Evolutionary conservation across 768 basidiomycete genomes (phyloP).

Genomic region (Calvatia gigantea): DNA sequence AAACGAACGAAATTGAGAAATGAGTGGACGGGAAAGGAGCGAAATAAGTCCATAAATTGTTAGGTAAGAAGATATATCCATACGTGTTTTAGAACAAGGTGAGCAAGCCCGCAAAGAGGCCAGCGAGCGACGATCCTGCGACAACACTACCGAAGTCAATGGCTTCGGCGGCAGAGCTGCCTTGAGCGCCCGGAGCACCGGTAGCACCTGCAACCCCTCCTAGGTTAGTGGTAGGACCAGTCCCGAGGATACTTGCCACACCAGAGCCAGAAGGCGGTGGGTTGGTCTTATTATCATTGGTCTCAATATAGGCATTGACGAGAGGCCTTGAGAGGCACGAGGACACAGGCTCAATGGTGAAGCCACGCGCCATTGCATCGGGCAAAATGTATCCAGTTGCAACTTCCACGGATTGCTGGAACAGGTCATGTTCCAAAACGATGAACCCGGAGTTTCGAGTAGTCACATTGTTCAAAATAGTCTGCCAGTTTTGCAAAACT

Average conservation of each 20-base stretch:
- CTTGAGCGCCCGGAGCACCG: not conserved
- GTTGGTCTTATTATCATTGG: slow-evolving; percentile 66
- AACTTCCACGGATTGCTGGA: slow-evolving; percentile 80
- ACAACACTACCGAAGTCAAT: not conserved
- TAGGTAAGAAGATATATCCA: not conserved
- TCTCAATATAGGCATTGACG: slow-evolving; percentile 76
- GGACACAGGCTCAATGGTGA: slow-evolving; percentile 71
- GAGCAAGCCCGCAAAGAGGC: not conserved
- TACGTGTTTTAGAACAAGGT: not conserved
- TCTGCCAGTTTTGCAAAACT: slow-evolving; percentile 69
- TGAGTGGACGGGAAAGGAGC: not conserved
- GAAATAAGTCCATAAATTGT: not conserved
- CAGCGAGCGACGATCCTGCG: not conserved
- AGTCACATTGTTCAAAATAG: slow-evolving; percentile 62
- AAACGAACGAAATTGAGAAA: not conserved
- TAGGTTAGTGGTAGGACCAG: not conserved
- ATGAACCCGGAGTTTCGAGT: slow-evolving; percentile 75
- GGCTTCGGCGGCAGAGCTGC: not conserved
- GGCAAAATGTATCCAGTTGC: slow-evolving; percentile 87
- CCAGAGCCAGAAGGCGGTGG: slow-evolving; percentile 34
- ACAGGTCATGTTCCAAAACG: slow-evolving; percentile 84
- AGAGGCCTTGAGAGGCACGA: slow-evolving; percentile 58
- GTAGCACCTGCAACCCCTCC: not conserved
- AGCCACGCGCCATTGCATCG: slow-evolving; percentile 65
- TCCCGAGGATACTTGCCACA: not conserved